Base-by-base conservation (phyloP, 1,284 basidiomycete species). In the Sporisorium exsertum region DNA sequence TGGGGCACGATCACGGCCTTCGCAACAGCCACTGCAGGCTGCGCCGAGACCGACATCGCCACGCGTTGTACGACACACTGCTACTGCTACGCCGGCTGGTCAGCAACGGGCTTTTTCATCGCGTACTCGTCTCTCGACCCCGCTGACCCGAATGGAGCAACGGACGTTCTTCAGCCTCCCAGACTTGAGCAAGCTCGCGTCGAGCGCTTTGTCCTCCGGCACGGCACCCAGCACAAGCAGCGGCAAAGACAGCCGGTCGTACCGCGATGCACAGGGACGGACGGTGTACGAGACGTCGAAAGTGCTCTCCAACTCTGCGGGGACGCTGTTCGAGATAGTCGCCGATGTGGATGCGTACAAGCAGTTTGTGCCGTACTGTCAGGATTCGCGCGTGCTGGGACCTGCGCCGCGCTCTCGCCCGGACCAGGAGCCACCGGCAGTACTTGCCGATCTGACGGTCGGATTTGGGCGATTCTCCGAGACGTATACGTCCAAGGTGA, bases 331-430 rank as follows among this genome's bases (percentile, higher is more conserved):
- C 86, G 87, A 90, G 6, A 87, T 98, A 63, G 93, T 99, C 51
- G 90, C 94, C 16, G 92, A 98, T 86, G 92, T 97, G 22, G 90
- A 89, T 9, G 92, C 93, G 5, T 99, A 98, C 86, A 89, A 91
- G 13, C 87, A 88, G 55, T 99, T 97, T 83, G 88, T 99, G 52
- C 96, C 96, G 0, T 97, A 94, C 86, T 97, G 95, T 87, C 90
- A 90, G 18, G 87, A 88, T 32, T 93, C 94, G 2, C 90, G 90
- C 26, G 89, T 97, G 47, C 87, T 95, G 57, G 50, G 71, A 49
- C 42, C 64, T 13, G 52, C 66, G 5, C 37, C 47, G 5, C 15
- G 43, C 6, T 7, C 56, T 9, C 33, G 6, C 18, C 22, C 20
- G 0, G 22, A 35, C 1, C 9, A 50, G 5, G 7, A 43, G 5